Conservation (phyloP, 2,329 filamentous ascomycete species). For the Claviceps capensis region DNA sequence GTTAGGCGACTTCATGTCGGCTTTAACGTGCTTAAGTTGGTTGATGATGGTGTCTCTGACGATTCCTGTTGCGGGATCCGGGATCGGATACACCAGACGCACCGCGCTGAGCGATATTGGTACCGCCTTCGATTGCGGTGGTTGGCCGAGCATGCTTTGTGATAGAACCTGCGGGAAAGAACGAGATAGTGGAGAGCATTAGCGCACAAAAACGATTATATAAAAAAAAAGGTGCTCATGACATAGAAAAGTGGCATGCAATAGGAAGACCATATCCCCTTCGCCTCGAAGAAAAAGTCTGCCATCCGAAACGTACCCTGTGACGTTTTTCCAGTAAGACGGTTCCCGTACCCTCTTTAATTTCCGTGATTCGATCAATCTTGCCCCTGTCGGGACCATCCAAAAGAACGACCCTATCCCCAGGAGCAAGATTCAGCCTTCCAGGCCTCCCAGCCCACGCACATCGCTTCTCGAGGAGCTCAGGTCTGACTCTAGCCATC, state of each 20-base stretch:
- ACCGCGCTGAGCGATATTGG: conserved; percentile 56
- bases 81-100: conserved; percentile 67
- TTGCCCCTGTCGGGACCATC: conserved; percentile 69
- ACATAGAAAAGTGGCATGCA: background rate
- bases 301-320: conserved; percentile 35
- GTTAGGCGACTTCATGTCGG: conserved; percentile 30
- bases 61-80: conserved; percentile 48
- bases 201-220: no score
- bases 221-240: background rate
- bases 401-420: conserved; percentile 72
- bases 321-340: conserved; percentile 50
- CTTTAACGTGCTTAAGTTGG: conserved; percentile 44
- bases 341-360: conserved; percentile 40
- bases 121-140: conserved; percentile 18
- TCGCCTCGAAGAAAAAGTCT: background rate
- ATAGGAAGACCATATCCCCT: background rate
- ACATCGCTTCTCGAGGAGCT: conserved; percentile 28
- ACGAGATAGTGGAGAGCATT: background rate
- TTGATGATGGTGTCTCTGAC: conserved; percentile 67
- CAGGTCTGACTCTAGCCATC: conserved; percentile 14
- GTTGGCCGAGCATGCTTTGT: conserved; percentile 17
- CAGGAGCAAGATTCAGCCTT: conserved; percentile 47
- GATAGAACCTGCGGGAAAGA: conserved; percentile 14
- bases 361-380: conserved; percentile 56
- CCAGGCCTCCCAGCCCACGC: conserved; percentile 41